These are phyloP conservation scores for Talaromyces liani DNA, from an alignment of 495 filamentous ascomycete species.

Conservation along the genomic window DNA sequence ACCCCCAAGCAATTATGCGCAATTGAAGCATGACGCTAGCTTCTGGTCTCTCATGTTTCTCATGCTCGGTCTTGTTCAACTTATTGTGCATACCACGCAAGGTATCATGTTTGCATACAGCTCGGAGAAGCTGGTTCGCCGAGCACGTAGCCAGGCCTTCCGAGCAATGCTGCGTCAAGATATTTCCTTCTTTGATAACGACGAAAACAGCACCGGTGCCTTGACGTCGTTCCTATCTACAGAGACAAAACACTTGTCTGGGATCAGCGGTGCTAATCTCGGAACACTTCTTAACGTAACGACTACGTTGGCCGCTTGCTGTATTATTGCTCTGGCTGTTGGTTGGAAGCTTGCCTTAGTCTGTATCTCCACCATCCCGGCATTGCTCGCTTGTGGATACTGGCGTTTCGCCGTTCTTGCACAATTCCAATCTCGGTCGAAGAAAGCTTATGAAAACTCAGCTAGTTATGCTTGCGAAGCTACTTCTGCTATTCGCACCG, in stretches of 20 bases:
- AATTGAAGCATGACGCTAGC: slow-evolving; percentile 59
- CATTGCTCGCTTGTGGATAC: slow-evolving; percentile 74
- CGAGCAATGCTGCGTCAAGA: slow-evolving; percentile 87
- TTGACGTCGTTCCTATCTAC: slow-evolving; percentile 80
- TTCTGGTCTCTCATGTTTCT: slow-evolving; percentile 96
- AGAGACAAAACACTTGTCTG: slow-evolving; percentile 76
- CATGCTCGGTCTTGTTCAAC: slow-evolving; percentile 75
- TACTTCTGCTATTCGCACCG: slow-evolving; percentile 83
- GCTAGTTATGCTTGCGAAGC: slow-evolving; percentile 87
- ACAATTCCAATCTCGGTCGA: slow-evolving; percentile 61
- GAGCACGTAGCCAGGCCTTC: slow-evolving; percentile 74
- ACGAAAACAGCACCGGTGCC: slow-evolving; percentile 78
- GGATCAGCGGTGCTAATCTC: slow-evolving; percentile 72
- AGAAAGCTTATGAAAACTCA: slow-evolving; percentile 63
- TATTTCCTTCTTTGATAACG: slow-evolving; percentile 78
- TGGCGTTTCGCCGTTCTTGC: slow-evolving; percentile 79
- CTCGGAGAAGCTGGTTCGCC: slow-evolving; percentile 74
- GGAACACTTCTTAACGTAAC: slow-evolving; percentile 70
- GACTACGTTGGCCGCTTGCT: slow-evolving; percentile 65
- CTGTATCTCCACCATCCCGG: slow-evolving; percentile 67
- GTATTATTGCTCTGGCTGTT: slow-evolving; percentile 57
- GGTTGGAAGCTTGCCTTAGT: slow-evolving; percentile 92
- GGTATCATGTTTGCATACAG: slow-evolving; percentile 75
- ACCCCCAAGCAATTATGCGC: slow-evolving; percentile 32
- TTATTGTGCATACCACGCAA: slow-evolving; percentile 60